A percentile compares a stretch with the other conserved stretches of the same genome.
Evolutionary conservation across 495 filamentous ascomycete species (phyloP).

Genomic region (Astrothelium subdiscretum): DNA sequence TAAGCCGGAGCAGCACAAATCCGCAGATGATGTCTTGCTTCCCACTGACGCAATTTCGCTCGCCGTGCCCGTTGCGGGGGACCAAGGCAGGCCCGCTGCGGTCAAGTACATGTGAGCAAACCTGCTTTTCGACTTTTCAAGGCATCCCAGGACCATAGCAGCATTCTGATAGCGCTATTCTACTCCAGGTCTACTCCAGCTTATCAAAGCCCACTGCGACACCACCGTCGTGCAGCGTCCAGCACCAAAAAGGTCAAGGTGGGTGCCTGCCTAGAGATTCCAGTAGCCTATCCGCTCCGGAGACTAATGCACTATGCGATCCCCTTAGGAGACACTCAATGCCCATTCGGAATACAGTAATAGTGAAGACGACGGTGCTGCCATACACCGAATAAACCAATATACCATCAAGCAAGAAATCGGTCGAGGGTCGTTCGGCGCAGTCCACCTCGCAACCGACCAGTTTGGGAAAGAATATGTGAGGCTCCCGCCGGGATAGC

Average conservation of each 20-base stretch:
- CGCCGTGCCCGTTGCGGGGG: slow-evolving; percentile 18
- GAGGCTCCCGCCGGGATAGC: slow-evolving; percentile 27
- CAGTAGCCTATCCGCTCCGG: neutral
- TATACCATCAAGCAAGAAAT: slow-evolving; percentile 94
- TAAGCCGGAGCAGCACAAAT: neutral
- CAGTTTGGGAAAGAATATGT: slow-evolving; percentile 92
- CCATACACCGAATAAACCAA: slow-evolving; percentile 81
- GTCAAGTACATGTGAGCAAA: slow-evolving; percentile 26
- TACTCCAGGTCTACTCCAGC: slow-evolving; percentile 24
- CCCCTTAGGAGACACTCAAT: slow-evolving; percentile 72
- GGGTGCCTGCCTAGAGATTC: neutral
- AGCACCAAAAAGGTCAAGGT: slow-evolving; percentile 27
- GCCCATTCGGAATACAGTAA: slow-evolving; percentile 82
- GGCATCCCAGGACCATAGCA: neutral
- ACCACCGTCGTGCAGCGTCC: slow-evolving; percentile 28
- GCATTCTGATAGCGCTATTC: neutral
- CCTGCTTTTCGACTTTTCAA: slow-evolving; percentile 1
- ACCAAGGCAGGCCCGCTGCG: slow-evolving; percentile 15
- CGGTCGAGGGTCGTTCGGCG: slow-evolving; percentile 86
- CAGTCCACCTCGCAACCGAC: slow-evolving; percentile 83
- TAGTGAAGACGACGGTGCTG: slow-evolving; percentile 59
- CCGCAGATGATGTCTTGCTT: slow-evolving; percentile 4
- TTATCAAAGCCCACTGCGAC: slow-evolving; percentile 30
- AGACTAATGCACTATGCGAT: neutral
- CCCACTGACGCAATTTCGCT: slow-evolving; percentile 22